phyloP scores from a whole-genome alignment of 139 green algal species.

The Edaphochlamys debaryana region DNA sequence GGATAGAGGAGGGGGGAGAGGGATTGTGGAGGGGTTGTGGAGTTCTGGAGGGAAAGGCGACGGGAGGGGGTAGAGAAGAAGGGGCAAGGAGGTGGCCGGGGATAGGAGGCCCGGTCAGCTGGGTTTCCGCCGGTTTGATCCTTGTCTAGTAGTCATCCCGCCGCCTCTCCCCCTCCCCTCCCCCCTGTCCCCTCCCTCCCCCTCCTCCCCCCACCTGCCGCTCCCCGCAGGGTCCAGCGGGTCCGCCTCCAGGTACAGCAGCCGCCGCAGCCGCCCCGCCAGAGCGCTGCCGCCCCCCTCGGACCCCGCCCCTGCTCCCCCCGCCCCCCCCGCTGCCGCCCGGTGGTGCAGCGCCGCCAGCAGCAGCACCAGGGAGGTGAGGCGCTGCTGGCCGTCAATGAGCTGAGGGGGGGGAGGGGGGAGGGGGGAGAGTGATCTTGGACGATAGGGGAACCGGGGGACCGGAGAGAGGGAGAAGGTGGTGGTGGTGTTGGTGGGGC shows the following conservation, averaged over 20 bases:
- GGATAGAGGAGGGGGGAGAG: background rate
- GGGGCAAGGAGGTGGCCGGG: too few relatives aligned
- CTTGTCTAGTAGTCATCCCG: too few relatives aligned
- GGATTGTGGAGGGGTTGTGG: too few relatives aligned
- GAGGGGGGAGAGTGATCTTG: background rate
- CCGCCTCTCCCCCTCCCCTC: too few relatives aligned
- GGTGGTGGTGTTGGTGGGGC: too few relatives aligned
- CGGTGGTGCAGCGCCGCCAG: slow-evolving; percentile 58
- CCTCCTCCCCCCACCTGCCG: slow-evolving; percentile 39
- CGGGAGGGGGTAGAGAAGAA: too few relatives aligned
- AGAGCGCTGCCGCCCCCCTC: background rate
- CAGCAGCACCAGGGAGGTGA: slow-evolving; percentile 70
- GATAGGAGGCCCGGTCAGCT: too few relatives aligned
- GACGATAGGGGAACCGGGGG: background rate
- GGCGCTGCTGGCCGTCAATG: slow-evolving; percentile 74
- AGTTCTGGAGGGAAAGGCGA: too few relatives aligned
- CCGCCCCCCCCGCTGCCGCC: slow-evolving; percentile 22
- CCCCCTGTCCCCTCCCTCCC: too few relatives aligned
- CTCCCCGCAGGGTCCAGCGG: slow-evolving; percentile 46
- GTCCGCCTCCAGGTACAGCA: slow-evolving; percentile 67
- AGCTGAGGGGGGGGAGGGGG: slow-evolving; percentile 41
- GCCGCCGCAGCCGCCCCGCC: slow-evolving; percentile 48
- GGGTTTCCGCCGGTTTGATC: too few relatives aligned
- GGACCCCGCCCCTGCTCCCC: background rate
- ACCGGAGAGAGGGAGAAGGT: too few relatives aligned